Evolutionary conservation across 2,329 filamentous ascomycete species (phyloP), one percentile per base, ranked within the genome.

Genomic region (Myriosclerotinia curreyana): DNA sequence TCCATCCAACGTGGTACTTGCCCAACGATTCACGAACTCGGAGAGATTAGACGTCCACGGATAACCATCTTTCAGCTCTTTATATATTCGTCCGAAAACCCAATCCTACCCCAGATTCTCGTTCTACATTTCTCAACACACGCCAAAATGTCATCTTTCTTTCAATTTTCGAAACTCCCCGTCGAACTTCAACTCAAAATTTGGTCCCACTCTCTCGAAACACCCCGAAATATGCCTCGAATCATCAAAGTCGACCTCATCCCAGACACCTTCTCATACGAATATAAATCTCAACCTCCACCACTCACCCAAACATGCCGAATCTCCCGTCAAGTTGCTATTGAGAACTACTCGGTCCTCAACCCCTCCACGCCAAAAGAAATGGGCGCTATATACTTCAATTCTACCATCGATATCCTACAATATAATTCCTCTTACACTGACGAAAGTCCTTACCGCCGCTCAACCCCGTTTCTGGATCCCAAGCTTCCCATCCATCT

Each of bases 171-270:
- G 0, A n/a, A 50, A 34, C 31, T 63, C 1, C 61, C 61, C 12
- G n/a, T 50, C 6, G 61, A 63, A 48, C 25, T 63, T 17, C 61
- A 63, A 40, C 25, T 58, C 22, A 58, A 49, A 38, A 50, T 63
- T 17, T 63, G 53, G 42, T 44, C 46, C 8, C 25, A 50, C 25
- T 28, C 52, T 31, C 61, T 63, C 12, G 44, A 58, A 42, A 14
- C 52, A 15, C 44, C 36, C 15, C 34, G 52, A 22, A 58, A 58
- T 15, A 40, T 50, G 8, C 61, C 61, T 6, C 61, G 61, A 2
- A 49, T 50, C 4, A 25, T 58, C n/a, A 34, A 50, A 22, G 28
- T 49, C 17, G 31, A 42, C 34, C 50, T 40, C 8, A 31, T 22
- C 12, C 17, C 61, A 17, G 22, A 40, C 9, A 44, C 3, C 7